Conservation (phyloP, 2,329 filamentous ascomycete species). For the Phyllosticta citrichinensis region DNA sequence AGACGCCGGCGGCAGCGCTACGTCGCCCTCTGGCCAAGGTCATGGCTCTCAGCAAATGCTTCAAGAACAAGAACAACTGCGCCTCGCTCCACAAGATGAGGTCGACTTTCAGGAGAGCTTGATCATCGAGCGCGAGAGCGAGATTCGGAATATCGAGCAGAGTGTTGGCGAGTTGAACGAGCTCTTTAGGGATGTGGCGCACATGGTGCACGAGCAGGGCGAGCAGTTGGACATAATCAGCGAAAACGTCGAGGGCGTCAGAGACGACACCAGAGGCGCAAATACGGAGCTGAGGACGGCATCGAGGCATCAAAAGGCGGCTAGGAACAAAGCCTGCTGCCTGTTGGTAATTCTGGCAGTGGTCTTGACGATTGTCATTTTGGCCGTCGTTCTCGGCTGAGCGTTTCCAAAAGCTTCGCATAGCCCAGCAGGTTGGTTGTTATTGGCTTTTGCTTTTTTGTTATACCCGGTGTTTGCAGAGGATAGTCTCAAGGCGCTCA, state of each 20-base stretch:
- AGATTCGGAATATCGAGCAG: conserved; percentile 96
- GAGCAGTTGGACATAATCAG: conserved; percentile 78
- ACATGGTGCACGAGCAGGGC: conserved; percentile 92
- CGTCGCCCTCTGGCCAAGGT: conserved; percentile 36
- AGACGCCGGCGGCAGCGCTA: conserved; percentile 25
- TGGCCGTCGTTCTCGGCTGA: conserved; percentile 74
- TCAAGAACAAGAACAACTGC: conserved; percentile 57
- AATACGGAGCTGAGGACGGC: conserved; percentile 78
- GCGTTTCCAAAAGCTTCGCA: not conserved
- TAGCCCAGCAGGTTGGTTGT: not conserved
- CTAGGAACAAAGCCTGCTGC: conserved; percentile 89
- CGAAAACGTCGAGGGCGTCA: conserved; percentile 76
- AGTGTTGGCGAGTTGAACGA: conserved; percentile 93
- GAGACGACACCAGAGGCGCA: conserved; percentile 72
- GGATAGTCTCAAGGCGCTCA: not conserved
- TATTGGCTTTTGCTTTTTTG: not conserved
- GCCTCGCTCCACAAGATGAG: conserved; percentile 81
- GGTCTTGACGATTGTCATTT: conserved; percentile 77
- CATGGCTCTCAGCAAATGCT: conserved; percentile 35
- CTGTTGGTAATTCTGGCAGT: conserved; percentile 79
- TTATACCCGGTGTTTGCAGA: not conserved
- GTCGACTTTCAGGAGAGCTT: conserved; percentile 95
- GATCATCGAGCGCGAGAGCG: conserved; percentile 90
- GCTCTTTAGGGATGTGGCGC: conserved; percentile 93
- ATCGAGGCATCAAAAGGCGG: conserved; percentile 87